Base-by-base conservation (phyloP, 164 flowering plant species). In the Cinnamomum chago region DNA sequence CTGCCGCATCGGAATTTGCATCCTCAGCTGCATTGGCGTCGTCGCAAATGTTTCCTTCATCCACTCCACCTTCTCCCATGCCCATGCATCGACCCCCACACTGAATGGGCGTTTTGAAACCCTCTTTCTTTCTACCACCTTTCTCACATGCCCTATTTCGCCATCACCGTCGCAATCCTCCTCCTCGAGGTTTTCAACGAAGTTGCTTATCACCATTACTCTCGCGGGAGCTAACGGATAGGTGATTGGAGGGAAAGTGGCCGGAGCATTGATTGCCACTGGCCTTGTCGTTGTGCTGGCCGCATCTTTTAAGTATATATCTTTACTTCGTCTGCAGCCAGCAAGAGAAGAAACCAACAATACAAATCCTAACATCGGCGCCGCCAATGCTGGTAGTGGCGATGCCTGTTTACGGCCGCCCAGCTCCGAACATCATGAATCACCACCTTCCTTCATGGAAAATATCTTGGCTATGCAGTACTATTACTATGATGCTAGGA, bases 31-130 rank as follows among this genome's bases (percentile, higher is more conserved):
- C 2, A 58, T 77, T 50, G 91, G 93, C 20, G 62, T 83, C 14
- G 87, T 90, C 2, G 62, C 90, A 5, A 83, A 85, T 78, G 85
- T 89, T 55, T 77, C 85, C 2, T 85, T 90, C 62, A 84, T 82
- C 40, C 86, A 85, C 58, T 89, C 92, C 11, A 6, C 77, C 27
- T 64, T 86, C 5, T 3, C 58, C 10, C 58, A 52, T 5, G 35
- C 5, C 35, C 84, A 81, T 65, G 82, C 81, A 23, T 74, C 83
- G 27, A 76, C 87, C 2, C 71, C 88, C 60, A 76, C 86, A 0
- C 83, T 90, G 20, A 89, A 81, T 64, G 92, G 95, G n/a, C 81
- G 84, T 12, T 87, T 86, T 73, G 74, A 83, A 67, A 78, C 89
- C 15, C 77, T 88, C 14, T 83, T 87, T 0, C 71, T 90, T 28